Conservation (phyloP, 768 basidiomycete species). For the Rubroboletus pulcherrimus region DNA sequence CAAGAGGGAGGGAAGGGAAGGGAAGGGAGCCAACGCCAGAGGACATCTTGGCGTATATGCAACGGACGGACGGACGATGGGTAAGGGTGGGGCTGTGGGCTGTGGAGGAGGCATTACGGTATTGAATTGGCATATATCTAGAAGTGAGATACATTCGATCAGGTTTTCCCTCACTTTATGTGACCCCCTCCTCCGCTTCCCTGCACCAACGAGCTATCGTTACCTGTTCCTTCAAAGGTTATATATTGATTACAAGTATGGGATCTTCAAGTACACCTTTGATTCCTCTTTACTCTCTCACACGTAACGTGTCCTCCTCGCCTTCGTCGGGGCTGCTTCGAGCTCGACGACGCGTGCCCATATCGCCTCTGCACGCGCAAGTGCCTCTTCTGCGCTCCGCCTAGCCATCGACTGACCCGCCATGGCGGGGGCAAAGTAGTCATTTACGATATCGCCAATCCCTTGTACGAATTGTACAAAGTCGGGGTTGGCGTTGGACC, state of each 20-base stretch:
- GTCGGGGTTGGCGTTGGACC: constrained; percentile 46
- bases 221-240: too few species aligned
- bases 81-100: constrained; percentile 59
- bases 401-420: constrained; percentile 23
- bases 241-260: not conserved
- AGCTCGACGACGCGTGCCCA: constrained; percentile 60
- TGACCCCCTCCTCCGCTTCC: too few species aligned
- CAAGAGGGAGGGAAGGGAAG: not conserved
- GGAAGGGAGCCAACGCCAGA: constrained; percentile 33
- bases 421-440: constrained; percentile 34
- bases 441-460: constrained; percentile 46
- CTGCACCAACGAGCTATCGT: too few species aligned
- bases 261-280: not conserved
- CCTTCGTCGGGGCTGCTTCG: constrained; percentile 43
- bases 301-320: constrained; percentile 27
- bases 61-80: constrained; percentile 60
- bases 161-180: too few species aligned
- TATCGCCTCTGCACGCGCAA: constrained; percentile 42
- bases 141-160: too few species aligned
- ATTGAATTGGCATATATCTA: constrained; percentile 9
- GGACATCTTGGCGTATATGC: constrained; percentile 45
- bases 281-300: not conserved
- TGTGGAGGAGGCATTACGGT: constrained; percentile 57
- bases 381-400: constrained; percentile 6
- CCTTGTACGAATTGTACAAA: constrained; percentile 52